Conservation (phyloP, 2,329 filamentous ascomycete species). For the Bipolaris sorokiniana region DNA sequence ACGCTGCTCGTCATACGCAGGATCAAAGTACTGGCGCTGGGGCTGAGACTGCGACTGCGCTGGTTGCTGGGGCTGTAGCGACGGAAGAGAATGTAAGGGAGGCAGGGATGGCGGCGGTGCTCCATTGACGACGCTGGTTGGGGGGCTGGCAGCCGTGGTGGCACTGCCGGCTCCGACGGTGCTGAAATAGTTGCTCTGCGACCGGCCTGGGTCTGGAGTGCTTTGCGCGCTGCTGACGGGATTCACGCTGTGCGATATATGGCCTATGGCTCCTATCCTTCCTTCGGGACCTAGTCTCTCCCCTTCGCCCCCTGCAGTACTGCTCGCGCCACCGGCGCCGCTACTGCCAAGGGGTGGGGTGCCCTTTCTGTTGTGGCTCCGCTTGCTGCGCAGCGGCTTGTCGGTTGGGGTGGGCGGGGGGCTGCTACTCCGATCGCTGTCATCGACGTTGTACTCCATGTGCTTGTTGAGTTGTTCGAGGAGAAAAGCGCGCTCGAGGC, state of each 20-base stretch:
- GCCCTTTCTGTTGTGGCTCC: conserved; percentile 63
- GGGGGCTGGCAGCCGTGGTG: conserved; percentile 32
- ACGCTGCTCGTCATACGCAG: conserved; percentile 42
- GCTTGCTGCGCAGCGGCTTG: conserved; percentile 76
- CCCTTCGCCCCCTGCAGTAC: conserved; percentile 7
- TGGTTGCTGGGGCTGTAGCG: conserved; percentile 30
- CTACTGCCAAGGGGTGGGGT: conserved; percentile 37
- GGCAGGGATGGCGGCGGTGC: conserved; percentile 25
- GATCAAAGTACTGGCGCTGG: conserved; percentile 41
- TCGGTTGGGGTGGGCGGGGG: conserved; percentile 82
- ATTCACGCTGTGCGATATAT: conserved; percentile 26
- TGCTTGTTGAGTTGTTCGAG: conserved; percentile 57
- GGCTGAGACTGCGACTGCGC: conserved; percentile 8
- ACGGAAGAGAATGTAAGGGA: conserved; percentile 33
- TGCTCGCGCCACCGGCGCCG: conserved; percentile 9
- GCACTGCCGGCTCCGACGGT: conserved; percentile 18
- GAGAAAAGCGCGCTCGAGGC: conserved; percentile 75
- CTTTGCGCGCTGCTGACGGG: conserved; percentile 48
- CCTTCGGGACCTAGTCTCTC: conserved; percentile 5
- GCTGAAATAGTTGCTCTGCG: conserved; percentile 41
- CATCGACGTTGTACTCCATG: conserved; percentile 56
- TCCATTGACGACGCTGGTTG: conserved; percentile 38
- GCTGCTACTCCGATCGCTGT: conserved; percentile 79
- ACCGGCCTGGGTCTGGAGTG: conserved; percentile 46
- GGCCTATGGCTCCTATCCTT: conserved; percentile 1